phyloP scores from a whole-genome alignment of 2,329 filamentous ascomycete genomes.

The Ceratocystis colombiana region DNA sequence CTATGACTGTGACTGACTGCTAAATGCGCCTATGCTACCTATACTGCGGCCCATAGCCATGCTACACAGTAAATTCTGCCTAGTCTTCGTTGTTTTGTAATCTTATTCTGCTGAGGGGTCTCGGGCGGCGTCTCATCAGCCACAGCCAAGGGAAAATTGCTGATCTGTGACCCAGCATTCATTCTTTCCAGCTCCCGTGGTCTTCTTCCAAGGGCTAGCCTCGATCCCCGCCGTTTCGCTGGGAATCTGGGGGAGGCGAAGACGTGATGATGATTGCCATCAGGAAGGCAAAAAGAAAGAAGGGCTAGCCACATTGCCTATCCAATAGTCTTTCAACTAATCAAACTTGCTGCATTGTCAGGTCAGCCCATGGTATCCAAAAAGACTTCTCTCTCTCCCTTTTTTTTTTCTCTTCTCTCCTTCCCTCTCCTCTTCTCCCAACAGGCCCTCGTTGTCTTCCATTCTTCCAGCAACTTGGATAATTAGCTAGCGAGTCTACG shows the following conservation, averaged over 20 bases:
- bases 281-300: background rate
- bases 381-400: background rate
- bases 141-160: too few species aligned
- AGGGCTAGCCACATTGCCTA: background rate
- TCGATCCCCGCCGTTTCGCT: background rate
- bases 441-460: background rate
- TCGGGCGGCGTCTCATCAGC: too few species aligned
- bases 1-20: too few species aligned
- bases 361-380: too few species aligned
- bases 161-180: background rate
- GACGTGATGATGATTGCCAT: background rate
- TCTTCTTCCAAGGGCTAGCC: background rate
- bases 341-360: too few species aligned
- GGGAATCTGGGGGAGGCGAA: slow-evolving; percentile 14
- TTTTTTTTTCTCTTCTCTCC: background rate
- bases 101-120: too few species aligned
- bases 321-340: background rate
- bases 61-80: too few species aligned
- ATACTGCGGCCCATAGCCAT: too few species aligned
- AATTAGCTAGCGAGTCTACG: background rate
- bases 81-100: too few species aligned
- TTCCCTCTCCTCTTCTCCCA: background rate
- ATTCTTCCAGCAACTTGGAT: background rate
- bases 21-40: too few species aligned
- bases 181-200: background rate